phyloP scores from a whole-genome alignment of 441 rosid species.

The Erysimum pusillum region DNA sequence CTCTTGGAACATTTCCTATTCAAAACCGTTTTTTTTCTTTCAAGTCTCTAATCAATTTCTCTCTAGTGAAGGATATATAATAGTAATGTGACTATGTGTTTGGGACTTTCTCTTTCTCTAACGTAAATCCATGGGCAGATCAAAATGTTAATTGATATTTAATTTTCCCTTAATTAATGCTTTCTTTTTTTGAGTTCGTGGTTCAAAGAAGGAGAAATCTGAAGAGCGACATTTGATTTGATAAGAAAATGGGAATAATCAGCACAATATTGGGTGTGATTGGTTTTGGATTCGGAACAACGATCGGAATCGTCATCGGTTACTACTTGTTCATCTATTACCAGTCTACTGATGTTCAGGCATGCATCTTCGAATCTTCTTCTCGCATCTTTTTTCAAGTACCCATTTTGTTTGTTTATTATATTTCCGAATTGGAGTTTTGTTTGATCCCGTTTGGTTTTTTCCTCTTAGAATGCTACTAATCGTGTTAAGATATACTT shows the following conservation, averaged over 20 bases:
- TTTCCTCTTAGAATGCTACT: constrained; percentile 19
- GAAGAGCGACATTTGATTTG: constrained; percentile 31
- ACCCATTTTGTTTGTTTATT: neutral
- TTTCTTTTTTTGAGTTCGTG: neutral
- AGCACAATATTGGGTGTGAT: constrained; percentile 56
- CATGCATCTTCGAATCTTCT: constrained; percentile 36
- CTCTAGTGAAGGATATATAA: constrained; percentile 7
- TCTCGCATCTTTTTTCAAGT: constrained; percentile 2
- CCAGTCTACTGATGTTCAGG: constrained; percentile 65
- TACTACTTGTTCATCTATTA: constrained; percentile 64
- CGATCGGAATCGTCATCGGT: constrained; percentile 63
- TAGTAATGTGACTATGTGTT: constrained; percentile 32
- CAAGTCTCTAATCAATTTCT: constrained; percentile 8
- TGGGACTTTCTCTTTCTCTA: constrained; percentile 13
- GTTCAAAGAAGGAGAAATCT: constrained; percentile 18
- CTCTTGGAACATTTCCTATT: constrained; percentile 40
- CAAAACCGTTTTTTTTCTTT: constrained; percentile 15
- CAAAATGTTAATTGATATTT: constrained; percentile 27
- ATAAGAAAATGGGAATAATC: constrained; percentile 69
- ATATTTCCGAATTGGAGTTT: neutral
- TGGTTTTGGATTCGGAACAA: constrained; percentile 73
- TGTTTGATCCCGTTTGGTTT: neutral
- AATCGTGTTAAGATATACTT: neutral
- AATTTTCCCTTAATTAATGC: neutral
- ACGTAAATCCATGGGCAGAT: constrained; percentile 34